phyloP scores from a whole-genome alignment of 177 flowering plant species.

The Vitis hybrid region DNA sequence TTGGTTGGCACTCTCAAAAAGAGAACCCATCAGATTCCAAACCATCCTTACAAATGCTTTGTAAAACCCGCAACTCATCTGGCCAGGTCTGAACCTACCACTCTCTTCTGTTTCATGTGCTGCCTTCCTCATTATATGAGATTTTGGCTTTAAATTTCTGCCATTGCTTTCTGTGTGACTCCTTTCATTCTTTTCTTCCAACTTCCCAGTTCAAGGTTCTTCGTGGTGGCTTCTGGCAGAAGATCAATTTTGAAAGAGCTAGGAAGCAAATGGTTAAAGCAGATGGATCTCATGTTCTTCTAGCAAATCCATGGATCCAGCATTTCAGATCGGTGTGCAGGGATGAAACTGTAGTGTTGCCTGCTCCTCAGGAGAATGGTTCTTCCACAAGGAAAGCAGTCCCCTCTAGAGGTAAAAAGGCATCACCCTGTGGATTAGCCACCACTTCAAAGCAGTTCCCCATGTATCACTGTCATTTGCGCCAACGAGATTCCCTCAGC shows the following conservation, averaged over 20 bases:
- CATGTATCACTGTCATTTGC: slow-evolving; percentile 3
- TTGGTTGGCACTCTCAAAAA: slow-evolving; percentile 23
- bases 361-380: slow-evolving; percentile 20
- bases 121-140: not conserved
- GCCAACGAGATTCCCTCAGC: slow-evolving; percentile 21
- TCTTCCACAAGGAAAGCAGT: slow-evolving; percentile 8
- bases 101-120: slow-evolving; percentile 2
- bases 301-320: slow-evolving; percentile 52
- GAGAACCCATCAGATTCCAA: slow-evolving; percentile 19
- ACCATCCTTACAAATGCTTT: slow-evolving; percentile 11
- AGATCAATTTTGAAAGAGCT: slow-evolving; percentile 37
- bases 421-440: slow-evolving; percentile 14
- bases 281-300: slow-evolving; percentile 16
- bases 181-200: not conserved
- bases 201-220: slow-evolving; percentile 58
- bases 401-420: slow-evolving; percentile 17
- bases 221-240: slow-evolving; percentile 58
- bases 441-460: slow-evolving; percentile 23
- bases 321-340: slow-evolving; percentile 36
- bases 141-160: not conserved
- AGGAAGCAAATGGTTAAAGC: slow-evolving; percentile 11
- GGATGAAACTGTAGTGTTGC: slow-evolving; percentile 9
- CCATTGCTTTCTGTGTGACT: not conserved
- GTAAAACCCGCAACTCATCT: slow-evolving; percentile 18
- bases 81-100: slow-evolving; percentile 40